phyloP scores from a whole-genome alignment of 805 yeast genomes.

The Metschnikowia matae region DNA sequence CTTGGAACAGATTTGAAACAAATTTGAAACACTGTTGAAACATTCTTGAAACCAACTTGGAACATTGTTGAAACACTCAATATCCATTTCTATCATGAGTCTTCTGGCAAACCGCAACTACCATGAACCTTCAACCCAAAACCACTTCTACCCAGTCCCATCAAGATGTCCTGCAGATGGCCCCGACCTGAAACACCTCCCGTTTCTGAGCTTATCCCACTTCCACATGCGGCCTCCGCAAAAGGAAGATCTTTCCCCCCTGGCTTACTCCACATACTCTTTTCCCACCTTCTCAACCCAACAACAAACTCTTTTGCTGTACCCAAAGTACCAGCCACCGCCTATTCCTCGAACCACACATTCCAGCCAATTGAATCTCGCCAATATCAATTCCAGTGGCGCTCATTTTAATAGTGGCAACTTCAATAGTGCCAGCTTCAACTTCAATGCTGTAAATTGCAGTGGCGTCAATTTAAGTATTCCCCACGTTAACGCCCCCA shows the following conservation, averaged over 20 bases:
- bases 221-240: neutral
- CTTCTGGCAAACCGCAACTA: neutral
- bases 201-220: neutral
- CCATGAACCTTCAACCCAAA: neutral
- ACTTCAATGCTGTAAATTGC: neutral
- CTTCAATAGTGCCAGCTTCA: neutral
- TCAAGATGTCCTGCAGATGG: neutral
- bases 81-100: neutral
- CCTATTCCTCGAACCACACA: constrained; percentile 5
- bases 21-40: too few relatives aligned
- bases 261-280: constrained; percentile 2
- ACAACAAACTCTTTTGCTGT: neutral
- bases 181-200: neutral
- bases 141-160: neutral
- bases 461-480: neutral
- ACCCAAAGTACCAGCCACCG: neutral
- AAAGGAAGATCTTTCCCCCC: constrained; percentile 8
- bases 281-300: neutral
- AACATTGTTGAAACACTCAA: too few relatives aligned
- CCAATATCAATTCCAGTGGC: neutral
- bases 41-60: too few relatives aligned
- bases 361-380: neutral
- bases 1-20: too few relatives aligned
- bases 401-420: neutral
- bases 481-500: too few relatives aligned